phyloP scores from a whole-genome alignment of 2,329 filamentous ascomycete species.

The Xylaria sp. region DNA sequence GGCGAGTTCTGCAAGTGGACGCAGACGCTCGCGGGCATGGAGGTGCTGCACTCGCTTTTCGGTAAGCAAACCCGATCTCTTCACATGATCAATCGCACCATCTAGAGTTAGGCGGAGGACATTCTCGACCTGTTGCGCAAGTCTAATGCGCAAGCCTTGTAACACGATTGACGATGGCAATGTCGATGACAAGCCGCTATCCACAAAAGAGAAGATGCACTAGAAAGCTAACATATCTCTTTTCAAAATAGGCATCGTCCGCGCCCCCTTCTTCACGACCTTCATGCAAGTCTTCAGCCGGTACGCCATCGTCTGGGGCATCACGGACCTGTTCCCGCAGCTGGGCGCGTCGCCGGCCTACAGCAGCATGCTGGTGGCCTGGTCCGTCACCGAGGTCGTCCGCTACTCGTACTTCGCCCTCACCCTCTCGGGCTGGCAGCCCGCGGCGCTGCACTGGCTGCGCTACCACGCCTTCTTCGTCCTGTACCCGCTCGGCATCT shows the following conservation, averaged over 20 bases:
- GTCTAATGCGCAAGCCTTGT: not conserved
- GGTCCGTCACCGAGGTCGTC: constrained; percentile 91
- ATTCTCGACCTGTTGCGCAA: not conserved
- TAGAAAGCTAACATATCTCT: constrained; percentile 32
- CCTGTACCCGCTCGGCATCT: constrained; percentile 91
- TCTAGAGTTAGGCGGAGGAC: constrained; percentile 2
- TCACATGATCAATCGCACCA: constrained; percentile 1
- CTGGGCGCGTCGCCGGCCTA: constrained; percentile 69
- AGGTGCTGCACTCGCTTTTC: constrained; percentile 82
- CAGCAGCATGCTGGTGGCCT: constrained; percentile 83
- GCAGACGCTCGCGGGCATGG: constrained; percentile 84
- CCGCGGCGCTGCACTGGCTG: constrained; percentile 78
- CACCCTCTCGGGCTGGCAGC: constrained; percentile 70
- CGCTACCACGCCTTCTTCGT: constrained; percentile 93
- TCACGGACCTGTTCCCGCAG: constrained; percentile 78
- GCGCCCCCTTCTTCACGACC: constrained; percentile 86
- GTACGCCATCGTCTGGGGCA: constrained; percentile 87
- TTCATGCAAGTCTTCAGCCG: constrained; percentile 89
- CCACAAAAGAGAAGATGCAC: no score
- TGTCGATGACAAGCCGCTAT: no score
- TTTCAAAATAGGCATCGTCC: constrained; percentile 75
- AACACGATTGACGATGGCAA: not conserved
- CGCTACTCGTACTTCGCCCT: constrained; percentile 92
- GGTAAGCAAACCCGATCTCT: constrained; percentile 62
- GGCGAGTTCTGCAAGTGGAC: constrained; percentile 80